Evolutionary conservation across 73 alveolate species (phyloP).

Genomic region (Paramecium primaurelia): DNA sequence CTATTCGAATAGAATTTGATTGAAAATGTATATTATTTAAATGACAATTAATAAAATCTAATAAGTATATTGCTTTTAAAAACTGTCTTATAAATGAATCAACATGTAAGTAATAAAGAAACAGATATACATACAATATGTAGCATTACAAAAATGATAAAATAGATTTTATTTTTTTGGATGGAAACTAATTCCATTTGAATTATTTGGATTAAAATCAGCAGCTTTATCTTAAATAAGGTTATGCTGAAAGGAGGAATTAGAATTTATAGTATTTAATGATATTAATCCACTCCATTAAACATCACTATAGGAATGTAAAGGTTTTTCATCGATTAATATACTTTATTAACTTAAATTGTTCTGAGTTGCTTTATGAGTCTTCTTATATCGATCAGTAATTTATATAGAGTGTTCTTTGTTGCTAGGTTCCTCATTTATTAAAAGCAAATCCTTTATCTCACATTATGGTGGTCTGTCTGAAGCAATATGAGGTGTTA

Average conservation of each 20-base stretch:
- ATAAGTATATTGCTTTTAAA: background rate
- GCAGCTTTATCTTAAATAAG: background rate
- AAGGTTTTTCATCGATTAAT: background rate
- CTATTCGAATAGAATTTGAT: background rate
- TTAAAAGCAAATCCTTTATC: background rate
- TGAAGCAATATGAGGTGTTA: constrained; percentile 21
- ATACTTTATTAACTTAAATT: background rate
- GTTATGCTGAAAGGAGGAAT: background rate
- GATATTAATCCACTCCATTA: background rate
- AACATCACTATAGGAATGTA: background rate
- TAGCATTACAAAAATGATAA: background rate
- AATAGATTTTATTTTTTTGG: background rate
- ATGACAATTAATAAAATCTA: background rate
- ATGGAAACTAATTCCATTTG: background rate
- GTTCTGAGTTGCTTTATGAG: background rate
- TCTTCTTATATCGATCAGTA: background rate
- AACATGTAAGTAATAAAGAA: background rate
- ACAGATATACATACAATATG: background rate
- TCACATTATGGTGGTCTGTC: background rate
- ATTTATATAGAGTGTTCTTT: background rate
- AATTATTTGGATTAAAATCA: background rate
- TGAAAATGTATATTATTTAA: background rate
- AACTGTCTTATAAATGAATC: background rate
- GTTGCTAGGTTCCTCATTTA: constrained; percentile 17
- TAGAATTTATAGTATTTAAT: background rate